Evolutionary conservation across 1,284 basidiomycete genomes (phyloP), one percentile per base, ranked within the genome.

Genomic region (Ustilago cynodontis): DNA sequence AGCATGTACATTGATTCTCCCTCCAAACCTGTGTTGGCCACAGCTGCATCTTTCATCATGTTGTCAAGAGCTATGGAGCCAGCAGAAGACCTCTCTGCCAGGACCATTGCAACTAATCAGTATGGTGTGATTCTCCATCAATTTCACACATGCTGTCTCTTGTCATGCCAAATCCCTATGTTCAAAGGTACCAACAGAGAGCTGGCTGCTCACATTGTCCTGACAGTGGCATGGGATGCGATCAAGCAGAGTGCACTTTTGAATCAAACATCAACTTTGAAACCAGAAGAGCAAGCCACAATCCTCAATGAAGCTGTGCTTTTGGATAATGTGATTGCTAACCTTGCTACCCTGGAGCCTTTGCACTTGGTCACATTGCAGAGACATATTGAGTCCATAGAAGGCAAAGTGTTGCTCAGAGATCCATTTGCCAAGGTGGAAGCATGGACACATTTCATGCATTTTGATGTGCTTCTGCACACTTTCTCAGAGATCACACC

Each of bases 221-320:
- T 64, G 35, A 67, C 45, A 5, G 28, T 24, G 2, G 71, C 71
- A 13, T 59, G 65, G 47, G 71, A 73, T 31, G 65, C 71, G 4
- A 29, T 10, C 9, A 64, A 73, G 22, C 41, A 37, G 5, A 37
- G 5, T 22, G n/a, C n/a, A n/a, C n/a, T n/a, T 3, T 7, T 7
- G 14, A 18, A 7, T 39, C 11, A 18, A 39, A 18, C 4, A 16
- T 18, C 13, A 18, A 2, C 11, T 16, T n/a, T 8, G 37, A 37
- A 3, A 8, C 16, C n/a, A n/a, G n/a, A n/a, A n/a, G n/a, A n/a
- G n/a, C n/a, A n/a, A 0, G 52, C n/a, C 45, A 51, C 6, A 8
- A 16, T 39, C 22, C 45, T 64, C 10, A 20, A 3, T 3, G 7
- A 22, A 7, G 29, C 58, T 4, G 56, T 55, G n/a, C 35, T n/a